Conservation (phyloP, 495 filamentous ascomycete species). For the Annulohypoxylon moriforme region DNA sequence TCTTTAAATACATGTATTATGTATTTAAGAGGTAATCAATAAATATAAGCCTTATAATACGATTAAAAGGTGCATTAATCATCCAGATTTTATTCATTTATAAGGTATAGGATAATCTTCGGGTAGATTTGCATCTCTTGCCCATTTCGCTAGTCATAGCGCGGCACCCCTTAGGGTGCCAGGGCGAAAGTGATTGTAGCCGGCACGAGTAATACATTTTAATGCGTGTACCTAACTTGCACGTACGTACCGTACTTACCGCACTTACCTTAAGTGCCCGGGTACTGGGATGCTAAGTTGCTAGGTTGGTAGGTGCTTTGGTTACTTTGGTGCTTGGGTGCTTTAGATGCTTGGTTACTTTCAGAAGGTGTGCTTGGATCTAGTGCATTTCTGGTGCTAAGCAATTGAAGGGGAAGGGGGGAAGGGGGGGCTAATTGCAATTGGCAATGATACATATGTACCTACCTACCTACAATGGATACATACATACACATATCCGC, state of each 20-base stretch:
- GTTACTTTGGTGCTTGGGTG: conserved; percentile 1
- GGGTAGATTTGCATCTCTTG: too few species aligned
- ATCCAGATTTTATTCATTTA: too few species aligned
- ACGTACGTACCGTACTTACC: background rate
- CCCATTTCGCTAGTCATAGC: too few species aligned
- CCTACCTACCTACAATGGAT: background rate
- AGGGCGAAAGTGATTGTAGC: too few species aligned
- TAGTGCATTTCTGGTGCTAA: background rate
- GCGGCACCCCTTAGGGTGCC: too few species aligned
- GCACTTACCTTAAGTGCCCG: conserved; percentile 2
- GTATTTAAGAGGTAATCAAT: too few species aligned
- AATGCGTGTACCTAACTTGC: conserved; percentile 8
- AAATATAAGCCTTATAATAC: too few species aligned
- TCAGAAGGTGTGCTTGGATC: conserved; percentile 1
- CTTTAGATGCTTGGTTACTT: background rate
- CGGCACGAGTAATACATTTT: background rate
- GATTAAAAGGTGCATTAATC: too few species aligned
- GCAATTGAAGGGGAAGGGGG: background rate
- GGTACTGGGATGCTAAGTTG: background rate
- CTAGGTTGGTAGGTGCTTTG: background rate
- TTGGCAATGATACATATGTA: background rate
- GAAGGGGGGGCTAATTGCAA: conserved; percentile 24
- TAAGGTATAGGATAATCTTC: too few species aligned
- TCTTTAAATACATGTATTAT: too few species aligned
- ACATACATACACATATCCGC: background rate